A percentile compares a stretch with the other conserved stretches of the same genome.
These are phyloP conservation scores for Boeremia lycopersici DNA, from an alignment of 2,329 filamentous ascomycete species.

Conservation along the genomic window DNA sequence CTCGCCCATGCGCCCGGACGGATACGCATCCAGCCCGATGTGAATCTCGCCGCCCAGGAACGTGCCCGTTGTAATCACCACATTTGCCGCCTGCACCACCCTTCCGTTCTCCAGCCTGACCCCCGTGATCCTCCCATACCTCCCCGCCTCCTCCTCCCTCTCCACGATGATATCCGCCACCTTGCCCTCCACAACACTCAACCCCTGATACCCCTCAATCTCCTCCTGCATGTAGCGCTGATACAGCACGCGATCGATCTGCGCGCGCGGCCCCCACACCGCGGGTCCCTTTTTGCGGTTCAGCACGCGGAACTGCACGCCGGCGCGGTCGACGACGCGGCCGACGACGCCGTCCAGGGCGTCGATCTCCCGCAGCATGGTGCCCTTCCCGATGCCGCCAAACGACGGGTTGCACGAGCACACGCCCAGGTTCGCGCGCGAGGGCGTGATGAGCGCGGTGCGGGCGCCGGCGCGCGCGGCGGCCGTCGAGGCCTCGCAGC, in stretches of 20 bases:
- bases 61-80: conserved; percentile 95
- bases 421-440: conserved; percentile 84
- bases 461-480: conserved; percentile 86
- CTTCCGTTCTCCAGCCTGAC: conserved; percentile 87
- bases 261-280: conserved; percentile 94
- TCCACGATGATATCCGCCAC: conserved; percentile 89
- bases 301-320: conserved; percentile 89
- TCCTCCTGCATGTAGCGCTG: conserved; percentile 90
- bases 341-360: conserved; percentile 90
- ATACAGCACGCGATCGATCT: conserved; percentile 92
- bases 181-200: conserved; percentile 82
- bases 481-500: conserved; percentile 89
- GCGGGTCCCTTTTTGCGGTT: conserved; percentile 91
- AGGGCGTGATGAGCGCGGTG: conserved; percentile 89
- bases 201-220: conserved; percentile 75
- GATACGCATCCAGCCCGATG: conserved; percentile 82
- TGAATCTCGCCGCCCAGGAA: conserved; percentile 97
- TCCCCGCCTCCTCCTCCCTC: conserved; percentile 51
- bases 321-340: conserved; percentile 88
- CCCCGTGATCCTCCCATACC: conserved; percentile 77
- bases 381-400: conserved; percentile 98
- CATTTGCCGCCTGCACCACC: conserved; percentile 76
- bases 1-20: conserved; percentile 91
- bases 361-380: conserved; percentile 93
- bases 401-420: conserved; percentile 98